Evolutionary conservation across 176 grass and related monocot genomes (phyloP).

Genomic region (Triticum dicoccoides): DNA sequence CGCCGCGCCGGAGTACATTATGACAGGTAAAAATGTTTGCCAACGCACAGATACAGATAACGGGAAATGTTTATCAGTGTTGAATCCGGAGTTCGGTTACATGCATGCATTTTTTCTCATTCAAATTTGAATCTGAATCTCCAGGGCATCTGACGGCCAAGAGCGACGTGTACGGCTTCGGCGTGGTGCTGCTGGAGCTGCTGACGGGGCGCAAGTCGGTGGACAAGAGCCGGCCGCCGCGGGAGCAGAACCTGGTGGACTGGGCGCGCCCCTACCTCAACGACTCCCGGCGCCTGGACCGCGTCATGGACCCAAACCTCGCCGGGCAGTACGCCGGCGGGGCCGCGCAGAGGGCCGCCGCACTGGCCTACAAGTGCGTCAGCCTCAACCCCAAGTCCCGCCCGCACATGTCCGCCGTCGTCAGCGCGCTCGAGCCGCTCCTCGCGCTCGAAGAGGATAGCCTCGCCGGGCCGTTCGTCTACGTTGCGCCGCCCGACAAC

Average conservation of each 20-base stretch:
- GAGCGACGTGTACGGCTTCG: slow-evolving; percentile 81
- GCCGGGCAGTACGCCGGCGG: slow-evolving; percentile 56
- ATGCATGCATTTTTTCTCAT: background rate
- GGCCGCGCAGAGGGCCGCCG: slow-evolving; percentile 55
- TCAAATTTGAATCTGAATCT: background rate
- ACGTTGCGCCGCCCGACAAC: slow-evolving; percentile 37
- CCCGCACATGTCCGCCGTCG: slow-evolving; percentile 69
- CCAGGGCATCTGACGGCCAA: slow-evolving; percentile 75
- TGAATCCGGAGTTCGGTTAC: background rate
- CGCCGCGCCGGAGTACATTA: slow-evolving; percentile 93
- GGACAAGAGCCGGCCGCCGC: slow-evolving; percentile 57
- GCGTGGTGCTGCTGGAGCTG: slow-evolving; percentile 74
- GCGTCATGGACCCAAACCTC: slow-evolving; percentile 68
- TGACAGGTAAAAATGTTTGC: slow-evolving; percentile 50
- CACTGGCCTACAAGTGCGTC: slow-evolving; percentile 61
- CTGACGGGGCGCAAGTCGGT: slow-evolving; percentile 62
- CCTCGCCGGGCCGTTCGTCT: slow-evolving; percentile 54
- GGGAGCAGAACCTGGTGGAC: slow-evolving; percentile 77
- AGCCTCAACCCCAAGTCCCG: slow-evolving; percentile 65
- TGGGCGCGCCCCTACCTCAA: slow-evolving; percentile 70
- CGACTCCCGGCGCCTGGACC: slow-evolving; percentile 52
- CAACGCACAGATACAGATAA: background rate
- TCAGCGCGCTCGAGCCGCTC: slow-evolving; percentile 66
- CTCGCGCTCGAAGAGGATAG: slow-evolving; percentile 62
- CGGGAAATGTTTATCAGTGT: background rate